Base-by-base conservation (phyloP, 2,329 filamentous ascomycete genomes). In the Clarireedia sp. region DNA sequence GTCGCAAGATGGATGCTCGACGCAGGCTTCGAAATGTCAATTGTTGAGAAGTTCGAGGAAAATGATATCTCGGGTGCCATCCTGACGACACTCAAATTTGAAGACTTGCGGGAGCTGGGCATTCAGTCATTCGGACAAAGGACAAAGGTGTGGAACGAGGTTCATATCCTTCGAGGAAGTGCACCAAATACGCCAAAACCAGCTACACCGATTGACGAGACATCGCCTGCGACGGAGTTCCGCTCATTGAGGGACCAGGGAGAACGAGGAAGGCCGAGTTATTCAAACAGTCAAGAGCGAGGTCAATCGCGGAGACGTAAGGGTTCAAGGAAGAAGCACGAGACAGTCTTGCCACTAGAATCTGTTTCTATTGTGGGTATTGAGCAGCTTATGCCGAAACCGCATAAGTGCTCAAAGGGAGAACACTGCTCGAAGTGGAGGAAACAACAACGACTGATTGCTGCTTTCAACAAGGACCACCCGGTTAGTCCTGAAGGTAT, bases 21-120 rank as follows among this genome's bases (percentile, higher is more conserved):
- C 69, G 82, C 85, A 45, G 90, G 89, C 63, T 84, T 95, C 68
- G 91, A 96, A 68, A 74, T 82, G 51, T 74, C 78, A 6, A 78
- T 92, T 50, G 85, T 94, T 10, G 85, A 95, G 66, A 89, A 87
- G 63, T 96, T 99, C 66, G 79, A 91, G 59, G 81, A 87, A 65
- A 95, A 99, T 70, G 92, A 99, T 68, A 96, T 99, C 69, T 90
- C 86, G 24, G 92, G 92, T 14, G 79, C 83, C 4, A 89, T 97
- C 55, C 75, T 97, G 19, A 83, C 95, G 51, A 90, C 92, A n/a
- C 75, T 99, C 44, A 90, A 95, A 67, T 91, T 92, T 63, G 90
- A 95, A 60, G 91, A 94, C 64, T 74, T 94, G 55, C 86, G 86
- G 69, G 89, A 94, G 71, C 78, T 94, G 17, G 85, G 85, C 62